Percentiles rank a stretch among this genome's conserved stretches.
phyloP scores from a whole-genome alignment of 2,329 filamentous ascomycete species.

The Proliferodiscus dingleyae region DNA sequence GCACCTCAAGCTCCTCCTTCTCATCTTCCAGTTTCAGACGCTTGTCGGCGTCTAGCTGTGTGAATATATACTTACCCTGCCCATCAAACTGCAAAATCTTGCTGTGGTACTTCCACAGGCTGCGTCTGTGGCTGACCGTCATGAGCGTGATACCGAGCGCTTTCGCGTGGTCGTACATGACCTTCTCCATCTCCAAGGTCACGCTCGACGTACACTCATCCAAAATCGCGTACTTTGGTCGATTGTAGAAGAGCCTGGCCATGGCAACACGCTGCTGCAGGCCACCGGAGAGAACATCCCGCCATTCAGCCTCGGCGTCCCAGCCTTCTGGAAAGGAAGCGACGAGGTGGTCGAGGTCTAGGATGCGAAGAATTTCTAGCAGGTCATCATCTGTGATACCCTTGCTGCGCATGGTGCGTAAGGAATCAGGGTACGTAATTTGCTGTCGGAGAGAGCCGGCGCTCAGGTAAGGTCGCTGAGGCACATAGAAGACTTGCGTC shows the following conservation, averaged over 20 bases:
- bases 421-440: constrained; percentile 89
- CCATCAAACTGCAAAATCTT: constrained; percentile 96
- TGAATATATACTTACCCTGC: constrained; percentile 87
- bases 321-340: constrained; percentile 72
- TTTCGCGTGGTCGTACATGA: constrained; percentile 98
- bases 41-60: constrained; percentile 79
- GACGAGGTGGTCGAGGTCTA: constrained; percentile 80
- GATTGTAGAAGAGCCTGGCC: constrained; percentile 91
- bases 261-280: constrained; percentile 95
- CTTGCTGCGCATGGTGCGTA: constrained; percentile 82
- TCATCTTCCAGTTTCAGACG: constrained; percentile 88
- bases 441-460: constrained; percentile 91
- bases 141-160: constrained; percentile 87
- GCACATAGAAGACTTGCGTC: constrained; percentile 95
- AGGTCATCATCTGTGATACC: constrained; percentile 79
- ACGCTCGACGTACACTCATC: constrained; percentile 95
- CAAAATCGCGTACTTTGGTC: constrained; percentile 87
- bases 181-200: constrained; percentile 88
- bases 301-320: constrained; percentile 95
- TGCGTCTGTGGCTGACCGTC: constrained; percentile 89
- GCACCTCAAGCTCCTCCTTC: constrained; percentile 86
- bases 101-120: constrained; percentile 94
- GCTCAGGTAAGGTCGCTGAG: constrained; percentile 89
- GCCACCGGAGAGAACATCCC: constrained; percentile 85
- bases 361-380: constrained; percentile 65